Evolutionary conservation across 208 protist genomes (phyloP).

Genomic region (Porcisia hertigi): DNA sequence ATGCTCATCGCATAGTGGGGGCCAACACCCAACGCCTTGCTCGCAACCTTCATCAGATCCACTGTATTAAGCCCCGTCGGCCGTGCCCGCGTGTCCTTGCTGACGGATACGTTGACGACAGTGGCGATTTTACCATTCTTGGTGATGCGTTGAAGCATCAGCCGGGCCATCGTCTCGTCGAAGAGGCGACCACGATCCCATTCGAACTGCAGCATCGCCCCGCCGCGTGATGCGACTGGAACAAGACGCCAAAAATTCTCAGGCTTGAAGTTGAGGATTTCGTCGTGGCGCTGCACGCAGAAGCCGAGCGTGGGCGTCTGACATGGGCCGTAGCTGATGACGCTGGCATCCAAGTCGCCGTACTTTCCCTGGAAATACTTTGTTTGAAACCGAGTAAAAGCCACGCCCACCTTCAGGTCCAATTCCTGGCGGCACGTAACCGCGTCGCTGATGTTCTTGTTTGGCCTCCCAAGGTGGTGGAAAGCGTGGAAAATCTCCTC

Average conservation of each 20-base stretch:
- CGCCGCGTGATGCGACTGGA: slow-evolving; percentile 63
- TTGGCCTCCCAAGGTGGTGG: slow-evolving; percentile 80
- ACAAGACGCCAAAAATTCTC: slow-evolving; percentile 90
- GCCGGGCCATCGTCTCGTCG: slow-evolving; percentile 81
- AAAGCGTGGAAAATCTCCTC: slow-evolving; percentile 89
- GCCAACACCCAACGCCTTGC: slow-evolving; percentile 80
- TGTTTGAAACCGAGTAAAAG: slow-evolving; percentile 95
- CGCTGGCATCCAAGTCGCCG: slow-evolving; percentile 85
- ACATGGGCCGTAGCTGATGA: slow-evolving; percentile 96
- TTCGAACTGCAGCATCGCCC: slow-evolving; percentile 74
- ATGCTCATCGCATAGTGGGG: slow-evolving; percentile 94
- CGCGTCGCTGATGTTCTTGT: slow-evolving; percentile 90
- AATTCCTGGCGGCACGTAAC: slow-evolving; percentile 96
- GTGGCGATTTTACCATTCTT: slow-evolving; percentile 55
- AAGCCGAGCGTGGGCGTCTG: slow-evolving; percentile 96
- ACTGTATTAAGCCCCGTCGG: slow-evolving; percentile 95
- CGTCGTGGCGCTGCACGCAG: slow-evolving; percentile 91
- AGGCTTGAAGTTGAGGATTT: slow-evolving; percentile 92
- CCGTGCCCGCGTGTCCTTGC: slow-evolving; percentile 62
- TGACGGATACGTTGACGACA: slow-evolving; percentile 57
- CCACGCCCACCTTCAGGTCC: slow-evolving; percentile 96
- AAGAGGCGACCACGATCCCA: slow-evolving; percentile 92
- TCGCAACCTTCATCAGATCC: slow-evolving; percentile 93
- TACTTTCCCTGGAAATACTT: slow-evolving; percentile 92
- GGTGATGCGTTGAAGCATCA: slow-evolving; percentile 67